These are phyloP conservation scores for Phanerodontia chrysosporium DNA, from an alignment of 768 basidiomycete genomes.

Conservation along the genomic window DNA sequence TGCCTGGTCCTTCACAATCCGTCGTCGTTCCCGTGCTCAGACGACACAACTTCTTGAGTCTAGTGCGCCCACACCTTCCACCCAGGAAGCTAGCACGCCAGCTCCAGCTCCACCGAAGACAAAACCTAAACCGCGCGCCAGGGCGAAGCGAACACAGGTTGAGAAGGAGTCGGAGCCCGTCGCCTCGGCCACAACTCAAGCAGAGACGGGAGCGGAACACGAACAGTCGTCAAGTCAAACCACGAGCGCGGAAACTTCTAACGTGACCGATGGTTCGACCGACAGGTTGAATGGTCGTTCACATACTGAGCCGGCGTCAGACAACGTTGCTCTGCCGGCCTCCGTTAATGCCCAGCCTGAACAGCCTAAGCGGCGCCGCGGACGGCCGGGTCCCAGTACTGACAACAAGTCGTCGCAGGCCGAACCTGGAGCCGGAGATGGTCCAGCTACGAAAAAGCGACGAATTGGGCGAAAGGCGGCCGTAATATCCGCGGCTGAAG, in stretches of 20 bases:
- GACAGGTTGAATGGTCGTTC: background rate
- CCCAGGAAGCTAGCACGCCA: background rate
- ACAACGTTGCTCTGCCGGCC: too few relatives aligned
- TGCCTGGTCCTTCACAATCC: constrained; percentile 2
- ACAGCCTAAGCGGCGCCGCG: background rate
- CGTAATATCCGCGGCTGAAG: too few relatives aligned
- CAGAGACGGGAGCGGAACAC: background rate
- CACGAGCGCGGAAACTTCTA: too few relatives aligned
- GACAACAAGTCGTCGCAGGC: background rate
- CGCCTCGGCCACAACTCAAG: background rate
- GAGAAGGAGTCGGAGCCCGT: background rate
- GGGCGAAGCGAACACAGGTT: background rate
- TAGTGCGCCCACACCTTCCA: background rate
- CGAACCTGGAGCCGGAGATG: constrained; percentile 1
- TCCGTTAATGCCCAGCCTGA: background rate
- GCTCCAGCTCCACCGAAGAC: constrained; percentile 11
- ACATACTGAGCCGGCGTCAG: too few relatives aligned
- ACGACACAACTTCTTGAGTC: background rate
- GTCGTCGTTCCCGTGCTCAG: background rate
- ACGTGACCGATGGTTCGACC: too few relatives aligned
- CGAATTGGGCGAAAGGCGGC: too few relatives aligned
- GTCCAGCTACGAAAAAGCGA: constrained; percentile 14
- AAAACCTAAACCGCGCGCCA: constrained; percentile 8
- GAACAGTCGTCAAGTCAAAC: background rate
- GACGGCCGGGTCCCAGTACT: constrained; percentile 12